Evolutionary conservation across 257 asterid species (phyloP).

Genomic region (Nyctanthes arbortristis): DNA sequence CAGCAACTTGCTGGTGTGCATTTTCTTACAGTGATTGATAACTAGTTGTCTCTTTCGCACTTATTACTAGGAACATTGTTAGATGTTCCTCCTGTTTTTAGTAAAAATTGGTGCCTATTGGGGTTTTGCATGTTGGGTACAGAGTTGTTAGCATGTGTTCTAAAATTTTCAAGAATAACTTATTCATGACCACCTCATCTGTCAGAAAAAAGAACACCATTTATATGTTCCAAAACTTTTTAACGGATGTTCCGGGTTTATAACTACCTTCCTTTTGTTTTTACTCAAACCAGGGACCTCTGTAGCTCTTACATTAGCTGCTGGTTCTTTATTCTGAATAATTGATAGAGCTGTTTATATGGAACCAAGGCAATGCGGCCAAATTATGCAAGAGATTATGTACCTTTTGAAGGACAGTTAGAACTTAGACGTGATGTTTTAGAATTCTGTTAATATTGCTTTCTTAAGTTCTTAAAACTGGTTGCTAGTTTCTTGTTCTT

Average conservation of each 20-base stretch:
- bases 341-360: neutral
- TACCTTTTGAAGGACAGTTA: neutral
- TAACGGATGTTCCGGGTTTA: neutral
- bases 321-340: neutral
- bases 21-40: neutral
- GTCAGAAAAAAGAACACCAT: neutral
- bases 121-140: neutral
- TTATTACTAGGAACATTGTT: neutral
- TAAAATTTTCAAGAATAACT: neutral
- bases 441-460: conserved; percentile 8
- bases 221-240: neutral
- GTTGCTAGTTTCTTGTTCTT: conserved; percentile 3
- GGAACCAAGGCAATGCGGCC: neutral
- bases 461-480: conserved; percentile 3
- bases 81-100: neutral
- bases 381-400: neutral
- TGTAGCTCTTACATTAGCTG: neutral
- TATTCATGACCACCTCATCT: neutral
- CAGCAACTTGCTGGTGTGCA: neutral
- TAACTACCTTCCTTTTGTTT: neutral
- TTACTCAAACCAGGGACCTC: too few species aligned
- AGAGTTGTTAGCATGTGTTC: neutral
- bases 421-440: conserved; percentile 10
- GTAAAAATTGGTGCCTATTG: neutral
- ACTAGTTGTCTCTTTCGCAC: neutral